Evolutionary conservation across 2,329 filamentous ascomycete species (phyloP).

Genomic region (Pseudogymnoascus sp.): DNA sequence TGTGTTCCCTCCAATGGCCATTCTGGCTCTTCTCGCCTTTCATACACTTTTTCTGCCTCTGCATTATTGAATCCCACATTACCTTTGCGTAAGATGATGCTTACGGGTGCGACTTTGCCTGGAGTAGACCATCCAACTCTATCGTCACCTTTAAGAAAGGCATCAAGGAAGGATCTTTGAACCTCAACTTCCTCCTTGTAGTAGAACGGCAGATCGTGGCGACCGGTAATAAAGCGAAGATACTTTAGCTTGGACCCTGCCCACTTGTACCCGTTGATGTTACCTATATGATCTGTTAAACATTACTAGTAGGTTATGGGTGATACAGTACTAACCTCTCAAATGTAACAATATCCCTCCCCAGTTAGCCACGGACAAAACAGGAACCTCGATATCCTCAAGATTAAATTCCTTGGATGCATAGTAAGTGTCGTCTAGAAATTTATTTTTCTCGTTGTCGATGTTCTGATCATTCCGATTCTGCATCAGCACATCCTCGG

Average conservation of each 20-base stretch:
- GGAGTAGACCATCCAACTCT: constrained; percentile 50
- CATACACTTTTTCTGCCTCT: constrained; percentile 48
- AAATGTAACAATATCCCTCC: constrained; percentile 63
- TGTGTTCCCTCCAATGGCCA: constrained; percentile 62
- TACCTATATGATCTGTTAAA: constrained; percentile 27
- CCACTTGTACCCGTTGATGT: constrained; percentile 56
- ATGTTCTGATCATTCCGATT: constrained; percentile 36
- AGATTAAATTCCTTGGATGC: constrained; percentile 45
- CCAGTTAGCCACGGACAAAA: constrained; percentile 64
- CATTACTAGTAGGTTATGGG: not conserved
- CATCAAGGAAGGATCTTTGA: constrained; percentile 61
- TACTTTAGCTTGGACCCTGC: constrained; percentile 63
- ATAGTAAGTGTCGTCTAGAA: constrained; percentile 27
- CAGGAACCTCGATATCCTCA: constrained; percentile 58
- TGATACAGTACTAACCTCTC: constrained; percentile 36
- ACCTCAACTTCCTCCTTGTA: constrained; percentile 61
- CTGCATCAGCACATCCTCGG: constrained; percentile 35
- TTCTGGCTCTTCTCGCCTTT: constrained; percentile 48
- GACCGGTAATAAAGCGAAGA: constrained; percentile 60
- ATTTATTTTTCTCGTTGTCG: constrained; percentile 44
- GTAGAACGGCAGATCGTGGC: constrained; percentile 68
- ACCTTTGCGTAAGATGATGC: constrained; percentile 56
- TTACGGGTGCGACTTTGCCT: constrained; percentile 54
- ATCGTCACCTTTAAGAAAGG: constrained; percentile 63
- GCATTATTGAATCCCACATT: constrained; percentile 61